phyloP scores from a whole-genome alignment of 2,329 filamentous ascomycete genomes.

The Shiraia bambusicola region DNA sequence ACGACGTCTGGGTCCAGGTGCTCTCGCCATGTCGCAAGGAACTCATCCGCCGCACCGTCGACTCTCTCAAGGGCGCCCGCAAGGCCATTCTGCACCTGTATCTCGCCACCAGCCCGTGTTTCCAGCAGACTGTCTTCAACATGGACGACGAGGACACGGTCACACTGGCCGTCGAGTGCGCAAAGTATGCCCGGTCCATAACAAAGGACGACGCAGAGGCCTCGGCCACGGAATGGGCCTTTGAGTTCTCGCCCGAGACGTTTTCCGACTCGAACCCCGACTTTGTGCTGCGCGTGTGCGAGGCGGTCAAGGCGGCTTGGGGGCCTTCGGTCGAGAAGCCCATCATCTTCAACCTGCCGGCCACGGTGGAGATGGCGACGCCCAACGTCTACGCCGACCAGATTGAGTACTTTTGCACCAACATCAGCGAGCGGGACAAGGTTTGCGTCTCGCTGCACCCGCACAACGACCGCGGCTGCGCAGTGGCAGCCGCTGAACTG shows the following conservation, averaged over 20 bases:
- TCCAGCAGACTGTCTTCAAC: conserved; percentile 86
- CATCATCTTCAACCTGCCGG: conserved; percentile 95
- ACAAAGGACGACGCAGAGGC: conserved; percentile 73
- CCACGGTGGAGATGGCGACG: conserved; percentile 92
- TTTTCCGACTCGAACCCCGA: conserved; percentile 91
- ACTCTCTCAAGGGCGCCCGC: conserved; percentile 84
- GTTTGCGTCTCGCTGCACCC: conserved; percentile 87
- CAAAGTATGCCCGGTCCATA: conserved; percentile 81
- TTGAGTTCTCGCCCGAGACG: conserved; percentile 81
- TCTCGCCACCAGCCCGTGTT: conserved; percentile 93
- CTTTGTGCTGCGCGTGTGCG: conserved; percentile 79
- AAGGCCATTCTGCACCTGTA: conserved; percentile 96
- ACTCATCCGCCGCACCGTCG: conserved; percentile 84
- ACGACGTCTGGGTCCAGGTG: conserved; percentile 90
- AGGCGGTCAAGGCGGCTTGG: conserved; percentile 94
- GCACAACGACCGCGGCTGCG: conserved; percentile 92
- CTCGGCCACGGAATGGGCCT: conserved; percentile 67
- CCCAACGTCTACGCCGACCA: conserved; percentile 96
- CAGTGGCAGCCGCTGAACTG: conserved; percentile 84
- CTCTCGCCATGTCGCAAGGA: conserved; percentile 90
- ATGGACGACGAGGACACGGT: conserved; percentile 81
- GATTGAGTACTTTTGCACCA: conserved; percentile 90
- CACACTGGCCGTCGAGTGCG: conserved; percentile 79
- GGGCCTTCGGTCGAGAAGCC: conserved; percentile 74
- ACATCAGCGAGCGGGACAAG: conserved; percentile 83